A percentile compares a stretch with the other conserved stretches of the same genome.
Evolutionary conservation across 306 rosid species (phyloP).

Genomic region (Quercus dentata): DNA sequence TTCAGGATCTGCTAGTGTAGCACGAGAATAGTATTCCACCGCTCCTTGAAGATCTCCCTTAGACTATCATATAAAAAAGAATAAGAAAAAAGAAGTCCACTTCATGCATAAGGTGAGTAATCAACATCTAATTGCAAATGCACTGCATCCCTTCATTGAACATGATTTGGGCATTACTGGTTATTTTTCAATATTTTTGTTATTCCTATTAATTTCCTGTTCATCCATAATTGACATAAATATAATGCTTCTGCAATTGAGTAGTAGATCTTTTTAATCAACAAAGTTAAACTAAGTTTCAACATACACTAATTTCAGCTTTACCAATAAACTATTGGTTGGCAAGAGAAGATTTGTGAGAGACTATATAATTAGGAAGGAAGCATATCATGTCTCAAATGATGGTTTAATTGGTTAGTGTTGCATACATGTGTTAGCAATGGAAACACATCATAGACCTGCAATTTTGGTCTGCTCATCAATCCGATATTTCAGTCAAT

Average conservation of each 20-base stretch:
- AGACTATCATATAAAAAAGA: conserved; percentile 44
- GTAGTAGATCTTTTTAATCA: neutral
- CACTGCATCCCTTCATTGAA: neutral
- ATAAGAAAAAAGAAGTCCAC: neutral
- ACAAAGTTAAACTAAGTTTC: neutral
- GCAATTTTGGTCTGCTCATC: neutral
- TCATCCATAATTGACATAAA: neutral
- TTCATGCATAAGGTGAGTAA: conserved; percentile 1
- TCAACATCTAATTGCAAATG: neutral
- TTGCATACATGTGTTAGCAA: neutral
- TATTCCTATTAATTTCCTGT: neutral
- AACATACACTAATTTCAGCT: neutral
- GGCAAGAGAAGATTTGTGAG: neutral
- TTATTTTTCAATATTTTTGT: neutral
- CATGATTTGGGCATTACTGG: neutral
- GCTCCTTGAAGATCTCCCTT: conserved; percentile 73
- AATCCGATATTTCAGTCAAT: neutral
- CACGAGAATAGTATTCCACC: conserved; percentile 65
- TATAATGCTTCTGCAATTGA: neutral
- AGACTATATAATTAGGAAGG: no score
- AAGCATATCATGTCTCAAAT: neutral
- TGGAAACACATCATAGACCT: neutral
- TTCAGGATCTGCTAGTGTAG: conserved; percentile 64
- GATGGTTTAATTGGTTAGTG: neutral
- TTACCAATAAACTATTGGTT: neutral